Evolutionary conservation across 2,329 filamentous ascomycete genomes (phyloP), one percentile per base, ranked within the genome.

Genomic region (Geosmithia putterillii): DNA sequence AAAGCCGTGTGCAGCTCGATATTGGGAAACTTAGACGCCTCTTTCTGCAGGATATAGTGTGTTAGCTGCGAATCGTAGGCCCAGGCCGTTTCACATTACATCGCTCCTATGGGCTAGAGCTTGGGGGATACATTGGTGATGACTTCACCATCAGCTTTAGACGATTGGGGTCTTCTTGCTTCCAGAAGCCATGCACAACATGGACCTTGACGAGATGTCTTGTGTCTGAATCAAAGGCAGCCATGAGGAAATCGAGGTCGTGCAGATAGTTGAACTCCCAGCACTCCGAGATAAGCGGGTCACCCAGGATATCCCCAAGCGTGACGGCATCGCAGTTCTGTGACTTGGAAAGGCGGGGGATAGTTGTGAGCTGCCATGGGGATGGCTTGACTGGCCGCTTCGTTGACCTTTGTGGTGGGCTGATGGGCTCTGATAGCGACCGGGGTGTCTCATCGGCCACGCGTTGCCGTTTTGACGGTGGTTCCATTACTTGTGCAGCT

Each of bases 221-320:
- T 2, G 66, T 68, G 44, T 75, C 73, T 7, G 59, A 51, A 47
- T 79, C 71, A 43, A 81, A 70, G 4, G 73, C 67, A 20, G 57
- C 52, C 63, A 78, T 66, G 19, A 79, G 52, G 46, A 77, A 81
- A 37, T 65, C 59, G 12, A 80, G 58, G 49, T 83, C 73, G 48
- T 83, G 74, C 2, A 83, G 54, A 44, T 66, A 84, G 53, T 85
- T 84, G 58, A 85, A 85, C 44, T 81, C 70, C 81, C 81, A 85
- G 48, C 74, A 77, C 54, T 83, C 76, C 35, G 73, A 71, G 44
- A 92, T 85, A 48, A 87, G 66, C 0, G 84, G 83, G 55, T 88
- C 79, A 0, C 83, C 77, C 1, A 94, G 68, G 6, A 94, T 69
- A 45, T 86, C 82, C 4, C 64, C 62, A 9, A 92, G 64, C 1